A percentile compares a stretch with the other conserved stretches of the same genome.
Conservation (phyloP, 2,329 filamentous ascomycete species). For the Ophiostoma australiae region DNA sequence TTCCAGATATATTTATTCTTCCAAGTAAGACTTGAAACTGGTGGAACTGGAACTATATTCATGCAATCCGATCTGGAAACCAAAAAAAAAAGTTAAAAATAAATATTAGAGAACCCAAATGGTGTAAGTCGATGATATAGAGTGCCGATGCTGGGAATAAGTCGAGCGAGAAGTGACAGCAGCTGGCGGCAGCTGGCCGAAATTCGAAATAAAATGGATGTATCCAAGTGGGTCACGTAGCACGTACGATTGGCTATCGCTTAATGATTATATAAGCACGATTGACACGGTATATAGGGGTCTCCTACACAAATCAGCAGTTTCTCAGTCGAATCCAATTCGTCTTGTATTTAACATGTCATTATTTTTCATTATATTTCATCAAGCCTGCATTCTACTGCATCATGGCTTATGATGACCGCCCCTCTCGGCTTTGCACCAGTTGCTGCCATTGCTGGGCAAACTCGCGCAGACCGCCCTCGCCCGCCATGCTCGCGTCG, state of each 20-base stretch:
- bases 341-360: neutral
- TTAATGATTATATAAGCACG: neutral
- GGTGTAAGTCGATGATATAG: slow-evolving; percentile 6
- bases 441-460: slow-evolving; percentile 67
- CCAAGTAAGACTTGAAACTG: no score
- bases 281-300: neutral
- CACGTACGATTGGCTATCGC: neutral
- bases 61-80: neutral
- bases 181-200: slow-evolving; percentile 28
- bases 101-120: neutral
- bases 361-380: neutral
- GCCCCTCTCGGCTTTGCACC: slow-evolving; percentile 26
- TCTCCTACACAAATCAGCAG: neutral
- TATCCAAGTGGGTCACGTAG: neutral
- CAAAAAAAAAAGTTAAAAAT: neutral
- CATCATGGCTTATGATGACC: neutral
- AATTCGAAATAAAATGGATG: neutral
- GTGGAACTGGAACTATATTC: neutral
- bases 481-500: slow-evolving; percentile 60
- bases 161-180: slow-evolving; percentile 19
- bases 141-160: neutral
- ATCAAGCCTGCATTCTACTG: neutral
- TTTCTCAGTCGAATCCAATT: neutral
- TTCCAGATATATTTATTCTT: neutral
- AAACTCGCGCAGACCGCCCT: slow-evolving; percentile 76